phyloP scores from a whole-genome alignment of 2,329 filamentous ascomycete genomes.

The Ophioceras dolichostomum region DNA sequence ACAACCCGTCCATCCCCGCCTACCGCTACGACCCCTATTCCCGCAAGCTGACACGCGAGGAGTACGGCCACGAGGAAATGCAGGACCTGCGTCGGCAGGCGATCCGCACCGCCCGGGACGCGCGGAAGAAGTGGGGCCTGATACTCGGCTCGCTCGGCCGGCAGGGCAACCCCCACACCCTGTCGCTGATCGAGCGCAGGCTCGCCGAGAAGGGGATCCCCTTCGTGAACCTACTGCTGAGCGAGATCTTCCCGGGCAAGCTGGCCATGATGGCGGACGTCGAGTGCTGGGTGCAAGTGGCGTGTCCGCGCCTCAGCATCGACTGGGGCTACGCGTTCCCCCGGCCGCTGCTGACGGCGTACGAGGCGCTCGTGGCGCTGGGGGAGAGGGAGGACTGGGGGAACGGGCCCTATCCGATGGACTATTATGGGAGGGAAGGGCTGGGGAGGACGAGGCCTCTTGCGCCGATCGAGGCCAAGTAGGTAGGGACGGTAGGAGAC shows the following conservation, averaged over 20 bases:
- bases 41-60: conserved; percentile 78
- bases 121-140: conserved; percentile 75
- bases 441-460: conserved; percentile 62
- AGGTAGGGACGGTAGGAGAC: too few species aligned
- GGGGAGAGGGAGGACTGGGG: conserved; percentile 69
- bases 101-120: conserved; percentile 61
- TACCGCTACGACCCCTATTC: conserved; percentile 98
- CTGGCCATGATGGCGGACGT: conserved; percentile 87
- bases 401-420: conserved; percentile 81
- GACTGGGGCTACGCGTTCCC: conserved; percentile 98
- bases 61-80: conserved; percentile 86
- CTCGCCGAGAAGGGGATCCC: conserved; percentile 62
- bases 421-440: conserved; percentile 91
- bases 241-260: conserved; percentile 95
- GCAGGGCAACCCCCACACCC: conserved; percentile 90
- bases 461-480: conserved; percentile 8
- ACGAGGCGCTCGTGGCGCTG: conserved; percentile 87
- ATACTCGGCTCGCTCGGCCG: conserved; percentile 87
- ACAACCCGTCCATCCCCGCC: conserved; percentile 81
- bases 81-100: conserved; percentile 67
- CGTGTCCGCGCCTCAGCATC: conserved; percentile 91
- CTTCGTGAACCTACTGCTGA: conserved; percentile 75
- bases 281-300: conserved; percentile 97
- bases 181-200: conserved; percentile 72
- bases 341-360: conserved; percentile 77